Evolutionary conservation across 75 land plant genomes (phyloP).

Genomic region (Cunninghamia lanceolata): DNA sequence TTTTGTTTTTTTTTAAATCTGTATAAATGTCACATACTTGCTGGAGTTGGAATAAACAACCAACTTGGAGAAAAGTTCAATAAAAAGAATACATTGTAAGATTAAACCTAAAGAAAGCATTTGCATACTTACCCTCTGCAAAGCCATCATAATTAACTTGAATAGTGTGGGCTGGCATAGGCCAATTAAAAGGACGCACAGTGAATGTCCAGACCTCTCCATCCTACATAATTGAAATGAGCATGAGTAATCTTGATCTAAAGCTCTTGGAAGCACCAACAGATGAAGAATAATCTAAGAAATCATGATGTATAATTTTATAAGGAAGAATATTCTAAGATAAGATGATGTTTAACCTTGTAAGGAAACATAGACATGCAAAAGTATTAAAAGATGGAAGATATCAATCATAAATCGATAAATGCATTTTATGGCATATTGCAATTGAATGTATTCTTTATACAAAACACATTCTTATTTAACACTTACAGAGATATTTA

Average conservation of each 20-base stretch:
- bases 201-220: constrained; percentile 94
- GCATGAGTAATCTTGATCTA: not conserved
- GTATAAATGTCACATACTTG: not conserved
- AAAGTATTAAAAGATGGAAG: not conserved
- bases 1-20: too few relatives aligned
- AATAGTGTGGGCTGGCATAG: constrained; percentile 70
- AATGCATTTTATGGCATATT: not conserved
- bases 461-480: not conserved
- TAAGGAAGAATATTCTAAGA: not conserved
- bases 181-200: constrained; percentile 65
- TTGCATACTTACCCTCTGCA: constrained; percentile 74
- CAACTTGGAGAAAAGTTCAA: not conserved
- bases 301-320: not conserved
- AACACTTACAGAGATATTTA: not conserved
- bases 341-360: not conserved
- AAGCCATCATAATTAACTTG: constrained; percentile 94
- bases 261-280: not conserved
- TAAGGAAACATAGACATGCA: not conserved
- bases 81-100: not conserved
- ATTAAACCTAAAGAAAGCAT: not conserved
- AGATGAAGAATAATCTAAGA: not conserved
- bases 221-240: constrained; percentile 52
- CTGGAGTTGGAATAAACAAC: not conserved
- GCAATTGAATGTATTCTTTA: not conserved
- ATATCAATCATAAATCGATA: not conserved